These are phyloP conservation scores for Malbranchea zuffiana DNA, from an alignment of 2,329 filamentous ascomycete genomes.

Conservation along the genomic window DNA sequence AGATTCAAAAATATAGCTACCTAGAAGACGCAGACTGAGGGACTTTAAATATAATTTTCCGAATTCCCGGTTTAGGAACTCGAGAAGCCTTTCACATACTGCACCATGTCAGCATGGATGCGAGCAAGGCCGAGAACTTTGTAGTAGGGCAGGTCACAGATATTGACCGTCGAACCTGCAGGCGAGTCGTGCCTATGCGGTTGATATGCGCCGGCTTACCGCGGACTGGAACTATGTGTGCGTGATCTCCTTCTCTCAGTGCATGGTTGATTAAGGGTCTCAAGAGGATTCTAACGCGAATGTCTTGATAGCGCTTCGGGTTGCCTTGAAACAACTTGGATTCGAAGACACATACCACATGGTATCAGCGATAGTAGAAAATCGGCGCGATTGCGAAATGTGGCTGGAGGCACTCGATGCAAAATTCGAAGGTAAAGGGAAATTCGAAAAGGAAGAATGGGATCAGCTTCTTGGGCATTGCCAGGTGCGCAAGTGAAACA, in stretches of 20 bases:
- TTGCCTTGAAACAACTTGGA: slow-evolving; percentile 54
- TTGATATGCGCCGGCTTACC: slow-evolving; percentile 11
- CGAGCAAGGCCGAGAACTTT: too few species aligned
- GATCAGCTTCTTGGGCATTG: slow-evolving; percentile 56
- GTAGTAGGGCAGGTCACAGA: too few species aligned
- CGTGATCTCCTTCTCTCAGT: not conserved
- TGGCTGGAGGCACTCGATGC: slow-evolving; percentile 59
- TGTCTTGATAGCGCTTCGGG: slow-evolving; percentile 46
- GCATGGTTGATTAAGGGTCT: not conserved
- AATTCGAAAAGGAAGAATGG: slow-evolving; percentile 57
- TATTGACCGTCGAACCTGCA: slow-evolving; percentile 8
- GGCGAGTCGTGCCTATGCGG: slow-evolving; percentile 8
- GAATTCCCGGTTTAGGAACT: too few species aligned
- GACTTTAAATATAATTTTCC: too few species aligned
- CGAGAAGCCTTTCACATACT: too few species aligned
- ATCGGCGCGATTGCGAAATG: slow-evolving; percentile 55
- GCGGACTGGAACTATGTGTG: slow-evolving; percentile 10
- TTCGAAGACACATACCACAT: slow-evolving; percentile 63
- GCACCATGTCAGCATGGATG: too few species aligned
- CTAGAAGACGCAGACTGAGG: too few species aligned
- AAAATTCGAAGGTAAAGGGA: slow-evolving; percentile 50
- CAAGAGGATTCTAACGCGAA: not conserved
- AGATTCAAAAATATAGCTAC: too few species aligned
- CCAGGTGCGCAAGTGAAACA: slow-evolving; percentile 28
- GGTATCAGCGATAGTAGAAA: slow-evolving; percentile 61